phyloP scores from a whole-genome alignment of 352 stramenopile species.

The Phytophthora quininea region DNA sequence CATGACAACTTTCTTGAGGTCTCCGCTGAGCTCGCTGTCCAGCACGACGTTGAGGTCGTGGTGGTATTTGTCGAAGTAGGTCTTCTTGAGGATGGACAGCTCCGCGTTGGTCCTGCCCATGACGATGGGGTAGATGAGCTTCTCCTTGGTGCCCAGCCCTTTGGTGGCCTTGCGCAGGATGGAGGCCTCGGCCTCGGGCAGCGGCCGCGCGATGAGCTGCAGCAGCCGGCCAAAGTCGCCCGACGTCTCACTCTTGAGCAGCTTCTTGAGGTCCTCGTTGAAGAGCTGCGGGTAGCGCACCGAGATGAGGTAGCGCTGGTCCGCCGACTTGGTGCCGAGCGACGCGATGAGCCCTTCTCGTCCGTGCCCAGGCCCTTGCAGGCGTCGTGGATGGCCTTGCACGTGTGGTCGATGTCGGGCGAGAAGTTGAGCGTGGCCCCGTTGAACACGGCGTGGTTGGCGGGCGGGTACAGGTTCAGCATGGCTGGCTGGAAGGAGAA shows the following conservation, averaged over 20 bases:
- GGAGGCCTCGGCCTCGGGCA: constrained; percentile 70
- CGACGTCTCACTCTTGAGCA: constrained; percentile 69
- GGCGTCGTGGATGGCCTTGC: constrained; percentile 65
- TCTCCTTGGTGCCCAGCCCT: constrained; percentile 70
- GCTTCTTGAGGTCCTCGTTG: constrained; percentile 53
- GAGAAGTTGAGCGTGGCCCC: constrained; percentile 50
- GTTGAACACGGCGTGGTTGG: constrained; percentile 65
- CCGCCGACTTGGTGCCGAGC: constrained; percentile 61
- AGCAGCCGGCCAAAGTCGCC: constrained; percentile 74
- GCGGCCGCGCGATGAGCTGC: constrained; percentile 51
- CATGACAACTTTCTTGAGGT: constrained; percentile 80
- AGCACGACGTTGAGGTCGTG: constrained; percentile 66
- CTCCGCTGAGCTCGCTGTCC: constrained; percentile 65
- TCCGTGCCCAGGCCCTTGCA: constrained; percentile 75
- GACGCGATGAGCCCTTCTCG: constrained; percentile 50
- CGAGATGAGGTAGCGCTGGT: constrained; percentile 70
- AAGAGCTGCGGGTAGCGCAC: constrained; percentile 73
- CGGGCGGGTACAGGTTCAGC: constrained; percentile 81
- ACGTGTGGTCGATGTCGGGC: constrained; percentile 51
- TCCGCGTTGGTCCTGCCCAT: constrained; percentile 75
- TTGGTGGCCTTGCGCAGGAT: constrained; percentile 73
- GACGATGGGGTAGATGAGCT: constrained; percentile 70
- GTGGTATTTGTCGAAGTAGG: constrained; percentile 67
- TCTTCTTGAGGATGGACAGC: constrained; percentile 83
- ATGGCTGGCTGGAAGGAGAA: constrained; percentile 30